These are phyloP conservation scores for Penicillium aurantiogriseum DNA, from an alignment of 2,329 filamentous ascomycete genomes.

Conservation along the genomic window DNA sequence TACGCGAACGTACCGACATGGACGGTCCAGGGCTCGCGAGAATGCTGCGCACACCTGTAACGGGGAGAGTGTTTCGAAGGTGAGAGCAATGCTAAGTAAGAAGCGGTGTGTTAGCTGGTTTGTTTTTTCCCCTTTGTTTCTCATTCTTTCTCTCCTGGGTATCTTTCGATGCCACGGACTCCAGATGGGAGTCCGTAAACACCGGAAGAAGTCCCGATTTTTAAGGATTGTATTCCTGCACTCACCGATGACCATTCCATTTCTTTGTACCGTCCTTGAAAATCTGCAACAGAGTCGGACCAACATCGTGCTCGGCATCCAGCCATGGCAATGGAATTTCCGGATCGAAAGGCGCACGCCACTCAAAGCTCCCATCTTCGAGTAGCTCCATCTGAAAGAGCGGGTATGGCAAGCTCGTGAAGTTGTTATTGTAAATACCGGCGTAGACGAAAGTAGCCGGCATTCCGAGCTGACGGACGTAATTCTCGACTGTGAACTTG, in stretches of 20 bases:
- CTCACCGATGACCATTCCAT: conserved; percentile 73
- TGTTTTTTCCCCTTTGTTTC: background rate
- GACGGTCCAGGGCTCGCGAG: conserved; percentile 71
- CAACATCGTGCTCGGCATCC: conserved; percentile 93
- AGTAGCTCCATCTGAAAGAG: conserved; percentile 93
- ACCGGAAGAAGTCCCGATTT: background rate
- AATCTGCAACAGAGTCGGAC: conserved; percentile 85
- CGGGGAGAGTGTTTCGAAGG: conserved; percentile 86
- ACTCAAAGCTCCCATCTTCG: conserved; percentile 79
- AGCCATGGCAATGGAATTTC: conserved; percentile 89
- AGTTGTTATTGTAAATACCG: conserved; percentile 99
- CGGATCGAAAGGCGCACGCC: conserved; percentile 91
- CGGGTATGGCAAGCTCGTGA: conserved; percentile 87
- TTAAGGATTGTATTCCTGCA: background rate
- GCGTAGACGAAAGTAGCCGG: conserved; percentile 93
- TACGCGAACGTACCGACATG: conserved; percentile 73
- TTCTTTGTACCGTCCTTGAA: conserved; percentile 88
- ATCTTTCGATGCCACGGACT: background rate
- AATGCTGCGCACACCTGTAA: conserved; percentile 79
- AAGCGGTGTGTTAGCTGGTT: conserved; percentile 8
- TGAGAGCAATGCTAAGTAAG: conserved; percentile 71
- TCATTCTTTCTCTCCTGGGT: background rate
- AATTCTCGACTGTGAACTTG: conserved; percentile 91
- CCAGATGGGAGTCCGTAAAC: background rate
- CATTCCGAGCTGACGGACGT: conserved; percentile 76